Base-by-base conservation (phyloP, 768 basidiomycete species). In the Tricholoma sp. region DNA sequence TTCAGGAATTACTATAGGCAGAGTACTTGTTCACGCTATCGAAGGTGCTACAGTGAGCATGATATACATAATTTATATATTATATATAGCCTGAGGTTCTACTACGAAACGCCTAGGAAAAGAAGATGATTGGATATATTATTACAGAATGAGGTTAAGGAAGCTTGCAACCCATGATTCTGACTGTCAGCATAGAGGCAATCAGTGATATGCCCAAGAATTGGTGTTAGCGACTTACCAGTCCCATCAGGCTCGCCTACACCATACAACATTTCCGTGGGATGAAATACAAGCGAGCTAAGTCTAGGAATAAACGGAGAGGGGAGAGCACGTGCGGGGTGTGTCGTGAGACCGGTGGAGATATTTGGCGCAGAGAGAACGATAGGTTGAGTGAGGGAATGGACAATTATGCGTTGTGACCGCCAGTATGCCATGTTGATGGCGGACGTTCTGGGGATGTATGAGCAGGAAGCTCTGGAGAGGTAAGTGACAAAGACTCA, bases 231-330 rank as follows among this genome's bases (percentile, higher is more conserved):
- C 37, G 24, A 56, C 78, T 57, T 63, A 83, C 82, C 76, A 57
- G 73, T 77, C 13, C 91, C 90, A 67, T 93, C 90, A 50, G 86
- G 80, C 44, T 81, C 80, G 8, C 90, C 90, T 13, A 86, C 67
- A 15, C 83, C 88, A 63, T 84, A 89, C 60, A 94, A 68, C 92
- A 94, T 93, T 69, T 94, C 89, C 59, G 83, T 78, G 11, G 92
- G 91, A 66, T 94, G 92, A 78, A 94, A 94, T 1, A 79, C 76
- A 50, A 93, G 72, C 31, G 87, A 85, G 44, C 82, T 85, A 56
- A 72, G 74, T 59, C 84, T 74, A 42, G 84, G 83, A 54, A 86
- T 84, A 64, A 77, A 86, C 8, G 81, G 73, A 24, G 82, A 84
- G 6, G 82, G 80, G 39, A 77, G 65, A 6, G 74, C 73, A 48